Evolutionary conservation across 192 early-diverging fungal genomes (phyloP).

Genomic region (Coemansia brasiliensis): DNA sequence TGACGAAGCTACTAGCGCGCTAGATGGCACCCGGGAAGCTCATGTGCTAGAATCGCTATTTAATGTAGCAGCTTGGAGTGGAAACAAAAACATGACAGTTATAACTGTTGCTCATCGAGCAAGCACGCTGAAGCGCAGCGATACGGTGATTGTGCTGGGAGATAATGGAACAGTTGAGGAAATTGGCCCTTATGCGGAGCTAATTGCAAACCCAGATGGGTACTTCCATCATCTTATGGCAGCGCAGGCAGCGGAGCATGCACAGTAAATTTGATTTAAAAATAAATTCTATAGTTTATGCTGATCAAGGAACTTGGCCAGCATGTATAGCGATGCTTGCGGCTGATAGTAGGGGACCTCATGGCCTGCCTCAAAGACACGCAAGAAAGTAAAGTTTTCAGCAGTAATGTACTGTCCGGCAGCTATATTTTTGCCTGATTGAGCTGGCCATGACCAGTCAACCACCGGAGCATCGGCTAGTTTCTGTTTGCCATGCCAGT

Average conservation of each 20-base stretch:
- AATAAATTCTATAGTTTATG: constrained; percentile 11
- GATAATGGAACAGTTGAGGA: constrained; percentile 67
- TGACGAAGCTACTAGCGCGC: constrained; percentile 77
- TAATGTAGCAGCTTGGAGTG: constrained; percentile 12
- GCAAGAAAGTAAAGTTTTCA: constrained; percentile 77
- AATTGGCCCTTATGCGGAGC: constrained; percentile 64
- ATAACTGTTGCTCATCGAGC: constrained; percentile 76
- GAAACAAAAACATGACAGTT: constrained; percentile 60
- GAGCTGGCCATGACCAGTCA: constrained; percentile 45
- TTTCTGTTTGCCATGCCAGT: constrained; percentile 50
- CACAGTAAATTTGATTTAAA: not conserved
- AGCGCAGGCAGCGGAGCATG: constrained; percentile 43
- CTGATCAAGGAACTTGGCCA: constrained; percentile 71
- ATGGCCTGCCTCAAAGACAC: constrained; percentile 83
- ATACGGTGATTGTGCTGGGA: constrained; percentile 64
- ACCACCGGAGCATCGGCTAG: constrained; percentile 23
- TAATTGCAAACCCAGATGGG: constrained; percentile 56
- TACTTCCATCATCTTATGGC: constrained; percentile 58
- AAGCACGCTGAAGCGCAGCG: constrained; percentile 76
- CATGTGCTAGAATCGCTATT: constrained; percentile 69
- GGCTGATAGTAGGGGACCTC: constrained; percentile 93
- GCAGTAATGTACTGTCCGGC: constrained; percentile 64
- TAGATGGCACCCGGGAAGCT: constrained; percentile 69
- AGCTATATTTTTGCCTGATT: constrained; percentile 17
- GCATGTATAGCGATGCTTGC: constrained; percentile 75